These are phyloP conservation scores for Chytriomyces sp. DNA, from an alignment of 192 early-diverging fungal genomes.

Conservation along the genomic window DNA sequence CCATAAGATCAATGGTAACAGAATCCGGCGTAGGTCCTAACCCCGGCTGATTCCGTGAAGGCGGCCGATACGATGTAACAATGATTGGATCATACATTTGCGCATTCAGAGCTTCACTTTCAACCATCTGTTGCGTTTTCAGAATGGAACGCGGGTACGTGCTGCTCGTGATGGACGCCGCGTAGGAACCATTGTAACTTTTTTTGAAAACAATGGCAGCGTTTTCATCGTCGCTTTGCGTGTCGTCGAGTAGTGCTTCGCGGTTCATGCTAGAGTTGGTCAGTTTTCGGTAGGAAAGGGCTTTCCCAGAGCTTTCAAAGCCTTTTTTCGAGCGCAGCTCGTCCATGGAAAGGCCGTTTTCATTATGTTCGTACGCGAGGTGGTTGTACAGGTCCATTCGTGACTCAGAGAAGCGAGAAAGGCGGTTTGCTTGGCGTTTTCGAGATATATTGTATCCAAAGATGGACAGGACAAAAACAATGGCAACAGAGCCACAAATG, in stretches of 20 bases:
- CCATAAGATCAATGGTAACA: no score
- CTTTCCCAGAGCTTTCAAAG: not conserved
- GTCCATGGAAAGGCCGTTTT: not conserved
- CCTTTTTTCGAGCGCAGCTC: not conserved
- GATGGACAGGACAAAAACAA: not conserved
- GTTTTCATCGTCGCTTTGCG: not conserved
- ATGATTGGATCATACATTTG: constrained; percentile 25
- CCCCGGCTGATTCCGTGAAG: not conserved
- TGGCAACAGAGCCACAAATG: not conserved
- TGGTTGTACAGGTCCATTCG: no score
- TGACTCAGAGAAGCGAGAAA: no score
- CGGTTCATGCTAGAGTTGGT: not conserved
- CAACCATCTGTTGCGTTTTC: not conserved
- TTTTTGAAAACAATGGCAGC: not conserved
- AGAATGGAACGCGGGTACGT: not conserved
- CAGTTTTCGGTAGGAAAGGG: not conserved
- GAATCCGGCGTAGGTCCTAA: not conserved
- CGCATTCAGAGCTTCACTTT: constrained; percentile 10
- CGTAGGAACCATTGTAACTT: not conserved
- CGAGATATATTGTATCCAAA: not conserved
- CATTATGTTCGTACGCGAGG: no score
- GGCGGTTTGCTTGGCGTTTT: not conserved
- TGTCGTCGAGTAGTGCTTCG: not conserved
- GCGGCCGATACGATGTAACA: not conserved
- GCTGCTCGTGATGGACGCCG: not conserved